Percentiles rank a stretch among this genome's conserved stretches.
Evolutionary conservation across 768 basidiomycete genomes (phyloP).

Genomic region (Suillus subalutaceus): DNA sequence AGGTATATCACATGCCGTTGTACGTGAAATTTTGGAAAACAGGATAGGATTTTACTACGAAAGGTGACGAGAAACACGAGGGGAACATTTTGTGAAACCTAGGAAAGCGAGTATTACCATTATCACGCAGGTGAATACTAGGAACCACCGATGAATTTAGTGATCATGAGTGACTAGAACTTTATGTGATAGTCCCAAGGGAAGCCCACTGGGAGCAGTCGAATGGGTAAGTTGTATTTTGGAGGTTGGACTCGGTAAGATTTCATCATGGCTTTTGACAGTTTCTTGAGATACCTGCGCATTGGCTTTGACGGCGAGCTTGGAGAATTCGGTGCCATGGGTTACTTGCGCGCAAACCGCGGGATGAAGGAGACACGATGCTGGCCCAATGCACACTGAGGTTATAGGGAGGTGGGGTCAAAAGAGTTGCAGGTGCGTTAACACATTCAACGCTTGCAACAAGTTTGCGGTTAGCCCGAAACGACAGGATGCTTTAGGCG

Average conservation of each 20-base stretch:
- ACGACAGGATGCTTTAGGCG: too few species aligned
- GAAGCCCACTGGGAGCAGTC: constrained; percentile 65
- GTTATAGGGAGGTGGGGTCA: too few species aligned
- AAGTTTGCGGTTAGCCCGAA: too few species aligned
- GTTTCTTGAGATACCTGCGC: constrained; percentile 44
- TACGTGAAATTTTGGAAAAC: too few species aligned
- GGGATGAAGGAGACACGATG: too few species aligned
- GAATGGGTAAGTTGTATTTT: constrained; percentile 70
- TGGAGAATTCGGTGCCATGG: constrained; percentile 9
- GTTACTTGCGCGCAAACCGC: too few species aligned
- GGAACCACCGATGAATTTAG: constrained; percentile 65
- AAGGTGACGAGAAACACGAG: too few species aligned
- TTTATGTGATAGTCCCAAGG: not conserved
- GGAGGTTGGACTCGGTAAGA: constrained; percentile 66
- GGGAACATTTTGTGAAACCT: constrained; percentile 83
- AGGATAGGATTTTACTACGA: too few species aligned
- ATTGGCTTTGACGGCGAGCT: constrained; percentile 17
- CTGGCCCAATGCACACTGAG: too few species aligned
- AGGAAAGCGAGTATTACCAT: constrained; percentile 74
- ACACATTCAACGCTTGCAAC: too few species aligned
- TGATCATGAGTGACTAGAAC: constrained; percentile 14
- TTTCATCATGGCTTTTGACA: constrained; percentile 68
- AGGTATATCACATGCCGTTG: too few species aligned
- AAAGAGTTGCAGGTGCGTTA: too few species aligned
- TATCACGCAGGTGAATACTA: constrained; percentile 67